Percentiles rank a stretch among this genome's conserved stretches.
These are phyloP conservation scores for Citrullus colocynthis DNA, from an alignment of 306 rosid species.

Conservation along the genomic window DNA sequence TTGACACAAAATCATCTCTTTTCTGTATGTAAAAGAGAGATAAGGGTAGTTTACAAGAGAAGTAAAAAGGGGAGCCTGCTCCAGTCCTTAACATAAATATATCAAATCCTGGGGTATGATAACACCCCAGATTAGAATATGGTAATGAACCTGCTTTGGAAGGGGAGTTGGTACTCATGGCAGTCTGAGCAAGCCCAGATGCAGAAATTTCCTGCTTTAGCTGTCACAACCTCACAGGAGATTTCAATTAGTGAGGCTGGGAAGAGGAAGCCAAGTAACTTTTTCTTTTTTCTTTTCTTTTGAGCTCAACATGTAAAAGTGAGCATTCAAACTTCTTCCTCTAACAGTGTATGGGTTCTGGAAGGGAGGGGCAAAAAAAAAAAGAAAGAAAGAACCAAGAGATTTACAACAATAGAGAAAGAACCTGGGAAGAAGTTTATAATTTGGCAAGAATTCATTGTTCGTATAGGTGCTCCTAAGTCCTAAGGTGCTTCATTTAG, in stretches of 20 bases:
- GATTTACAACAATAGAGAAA: neutral
- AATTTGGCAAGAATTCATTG: neutral
- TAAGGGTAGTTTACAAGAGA: neutral
- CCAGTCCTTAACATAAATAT: neutral
- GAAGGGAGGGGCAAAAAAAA: too few species aligned
- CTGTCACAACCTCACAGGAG: neutral
- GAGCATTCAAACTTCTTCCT: too few species aligned
- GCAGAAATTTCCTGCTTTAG: neutral
- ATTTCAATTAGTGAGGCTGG: neutral
- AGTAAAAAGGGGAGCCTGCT: neutral
- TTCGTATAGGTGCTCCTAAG: too few species aligned
- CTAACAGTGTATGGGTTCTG: too few species aligned
- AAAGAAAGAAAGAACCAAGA: too few species aligned
- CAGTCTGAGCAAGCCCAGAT: neutral
- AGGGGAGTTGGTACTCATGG: neutral
- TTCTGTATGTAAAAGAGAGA: neutral
- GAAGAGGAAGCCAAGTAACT: neutral
- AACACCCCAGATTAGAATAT: neutral
- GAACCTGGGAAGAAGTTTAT: neutral
- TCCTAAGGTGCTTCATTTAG: too few species aligned
- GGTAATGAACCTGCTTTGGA: neutral
- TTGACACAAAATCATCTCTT: neutral
- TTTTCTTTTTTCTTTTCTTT: too few species aligned
- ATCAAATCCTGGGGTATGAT: neutral
- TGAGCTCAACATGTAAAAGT: too few species aligned